phyloP scores from a whole-genome alignment of 1,139 yeast species.

The Candida sp. region DNA sequence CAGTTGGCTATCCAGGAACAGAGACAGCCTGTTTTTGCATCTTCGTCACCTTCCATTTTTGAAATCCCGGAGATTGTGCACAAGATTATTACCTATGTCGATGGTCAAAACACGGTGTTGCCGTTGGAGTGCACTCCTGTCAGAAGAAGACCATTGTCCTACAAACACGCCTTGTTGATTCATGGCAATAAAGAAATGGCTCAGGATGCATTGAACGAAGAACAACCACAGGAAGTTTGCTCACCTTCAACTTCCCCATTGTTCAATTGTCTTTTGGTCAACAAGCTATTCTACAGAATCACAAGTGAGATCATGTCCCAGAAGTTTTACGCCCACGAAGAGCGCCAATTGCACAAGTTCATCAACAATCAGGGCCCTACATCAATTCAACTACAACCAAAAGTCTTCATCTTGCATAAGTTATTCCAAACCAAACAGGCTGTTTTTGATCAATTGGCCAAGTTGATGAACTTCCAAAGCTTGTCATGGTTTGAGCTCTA shows the following conservation, averaged over 20 bases:
- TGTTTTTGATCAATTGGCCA: conserved; percentile 24
- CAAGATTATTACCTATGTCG: conserved; percentile 63
- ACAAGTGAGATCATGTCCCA: conserved; percentile 59
- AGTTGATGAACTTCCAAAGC: conserved; percentile 44
- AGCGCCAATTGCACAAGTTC: conserved; percentile 39
- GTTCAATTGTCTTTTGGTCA: conserved; percentile 68
- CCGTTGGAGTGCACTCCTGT: conserved; percentile 65
- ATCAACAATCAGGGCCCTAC: conserved; percentile 15
- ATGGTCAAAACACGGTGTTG: conserved; percentile 45
- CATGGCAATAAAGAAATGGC: conserved; percentile 60
- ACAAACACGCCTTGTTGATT: conserved; percentile 53
- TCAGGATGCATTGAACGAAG: conserved; percentile 48
- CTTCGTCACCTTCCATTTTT: conserved; percentile 52
- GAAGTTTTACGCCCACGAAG: conserved; percentile 58
- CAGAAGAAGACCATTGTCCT: conserved; percentile 71
- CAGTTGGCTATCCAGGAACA: background rate
- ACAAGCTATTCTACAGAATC: conserved; percentile 63
- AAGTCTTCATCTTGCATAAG: conserved; percentile 38
- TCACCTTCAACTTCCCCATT: conserved; percentile 26
- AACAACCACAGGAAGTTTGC: background rate
- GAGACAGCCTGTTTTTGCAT: background rate
- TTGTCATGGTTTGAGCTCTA: conserved; percentile 78
- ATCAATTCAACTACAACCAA: conserved; percentile 26
- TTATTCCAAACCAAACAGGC: conserved; percentile 35
- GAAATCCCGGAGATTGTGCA: conserved; percentile 78